These are phyloP conservation scores for Suillus subaureus DNA, from an alignment of 768 basidiomycete species.

Conservation along the genomic window DNA sequence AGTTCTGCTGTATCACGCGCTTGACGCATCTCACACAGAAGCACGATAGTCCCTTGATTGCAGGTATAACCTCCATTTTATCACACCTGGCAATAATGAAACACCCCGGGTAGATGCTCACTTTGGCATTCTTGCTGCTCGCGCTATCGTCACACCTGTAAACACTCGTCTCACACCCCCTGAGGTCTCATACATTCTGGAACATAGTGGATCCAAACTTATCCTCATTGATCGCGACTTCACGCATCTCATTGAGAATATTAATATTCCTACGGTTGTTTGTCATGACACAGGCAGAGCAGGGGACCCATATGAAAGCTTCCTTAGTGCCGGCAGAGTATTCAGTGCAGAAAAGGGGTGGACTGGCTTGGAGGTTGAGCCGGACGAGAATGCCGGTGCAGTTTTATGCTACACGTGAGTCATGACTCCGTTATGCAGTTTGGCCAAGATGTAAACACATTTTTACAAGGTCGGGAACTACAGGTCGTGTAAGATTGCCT, in stretches of 20 bases:
- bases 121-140: conserved; percentile 75
- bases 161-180: conserved; percentile 79
- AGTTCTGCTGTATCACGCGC: conserved; percentile 26
- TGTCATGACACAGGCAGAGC: conserved; percentile 67
- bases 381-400: conserved; percentile 67
- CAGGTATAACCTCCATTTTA: conserved; percentile 46
- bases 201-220: conserved; percentile 73
- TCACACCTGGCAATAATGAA: conserved; percentile 1
- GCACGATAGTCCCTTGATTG: conserved; percentile 60
- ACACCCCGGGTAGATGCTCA: conserved; percentile 60
- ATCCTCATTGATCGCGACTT: conserved; percentile 80
- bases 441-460: background rate
- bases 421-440: background rate
- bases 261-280: conserved; percentile 57
- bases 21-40: background rate
- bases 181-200: conserved; percentile 82
- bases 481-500: conserved; percentile 64
- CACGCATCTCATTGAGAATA: conserved; percentile 50
- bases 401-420: conserved; percentile 81
- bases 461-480: conserved; percentile 75
- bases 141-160: conserved; percentile 71
- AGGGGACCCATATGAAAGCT: conserved; percentile 81
- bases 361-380: conserved; percentile 68
- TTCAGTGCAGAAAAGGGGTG: conserved; percentile 78
- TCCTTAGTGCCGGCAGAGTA: conserved; percentile 62